phyloP scores from a whole-genome alignment of 2,329 filamentous ascomycete species.

The Calonectria leucothoes region DNA sequence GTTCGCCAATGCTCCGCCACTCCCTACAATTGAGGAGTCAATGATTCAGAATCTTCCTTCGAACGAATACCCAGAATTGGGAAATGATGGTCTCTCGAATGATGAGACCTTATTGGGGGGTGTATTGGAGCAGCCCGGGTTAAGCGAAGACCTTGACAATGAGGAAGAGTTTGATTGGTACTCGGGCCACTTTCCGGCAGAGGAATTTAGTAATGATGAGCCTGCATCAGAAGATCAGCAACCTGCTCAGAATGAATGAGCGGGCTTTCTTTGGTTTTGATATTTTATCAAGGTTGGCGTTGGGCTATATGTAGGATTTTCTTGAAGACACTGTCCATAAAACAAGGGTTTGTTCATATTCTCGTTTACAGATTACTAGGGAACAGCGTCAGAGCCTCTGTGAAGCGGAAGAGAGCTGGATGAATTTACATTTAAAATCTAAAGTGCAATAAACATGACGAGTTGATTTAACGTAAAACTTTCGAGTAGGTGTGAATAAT shows the following conservation, averaged over 20 bases:
- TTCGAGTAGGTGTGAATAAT: not conserved
- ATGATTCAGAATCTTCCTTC: not conserved
- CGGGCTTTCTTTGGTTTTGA: not conserved
- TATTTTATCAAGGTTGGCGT: not conserved
- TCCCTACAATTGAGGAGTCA: not conserved
- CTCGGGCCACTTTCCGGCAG: not conserved
- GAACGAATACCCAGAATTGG: not conserved
- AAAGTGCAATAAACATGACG: too few species aligned
- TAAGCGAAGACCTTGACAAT: not conserved
- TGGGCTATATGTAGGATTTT: not conserved
- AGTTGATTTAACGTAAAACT: not conserved
- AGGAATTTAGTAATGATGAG: not conserved
- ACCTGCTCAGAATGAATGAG: not conserved
- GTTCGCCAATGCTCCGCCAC: too few species aligned
- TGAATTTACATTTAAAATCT: too few species aligned
- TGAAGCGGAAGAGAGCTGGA: too few species aligned
- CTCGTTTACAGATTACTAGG: too few species aligned
- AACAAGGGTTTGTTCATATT: not conserved
- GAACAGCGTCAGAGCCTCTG: too few species aligned
- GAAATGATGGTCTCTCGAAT: not conserved
- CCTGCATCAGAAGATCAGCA: not conserved
- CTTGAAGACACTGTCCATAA: not conserved
- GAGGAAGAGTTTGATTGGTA: not conserved
- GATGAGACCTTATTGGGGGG: not conserved
- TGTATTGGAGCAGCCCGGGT: not conserved